Base-by-base conservation (phyloP, 2,329 filamentous ascomycete genomes). In the Hirsutella thompsonii region DNA sequence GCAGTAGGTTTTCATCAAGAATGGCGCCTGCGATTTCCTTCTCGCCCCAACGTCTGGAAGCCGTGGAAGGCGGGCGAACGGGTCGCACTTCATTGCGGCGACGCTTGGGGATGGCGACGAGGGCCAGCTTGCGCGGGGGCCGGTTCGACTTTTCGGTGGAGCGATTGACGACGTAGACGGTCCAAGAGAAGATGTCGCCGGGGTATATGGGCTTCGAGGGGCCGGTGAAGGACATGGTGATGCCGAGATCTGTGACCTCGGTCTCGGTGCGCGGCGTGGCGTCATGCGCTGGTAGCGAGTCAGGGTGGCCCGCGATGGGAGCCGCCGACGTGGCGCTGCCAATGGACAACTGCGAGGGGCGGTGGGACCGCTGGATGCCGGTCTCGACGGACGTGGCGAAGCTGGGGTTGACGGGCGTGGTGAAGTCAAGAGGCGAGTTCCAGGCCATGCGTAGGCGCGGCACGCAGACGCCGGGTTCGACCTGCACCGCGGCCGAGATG, bases 81-180 rank as follows among this genome's bases (percentile, higher is more conserved):
- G 72, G 65, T 10, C 74, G 67, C 39, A 65, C 59, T 41, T 80
- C 76, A 47, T 67, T 70, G 42, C 75, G 70, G 20, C 76, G 72
- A 8, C 81, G 73, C 51, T 74, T 79, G 3, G 81, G 79, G 3
- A 87, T 67, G 4, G 76, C 76, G 20, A 83, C 60, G 18, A 90
- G 67, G 20, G 82, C 81, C 30, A 92, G 69, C 52, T 85, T 84
- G 39, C 83, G 75, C 3, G 73, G 61, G 2, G 63, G 54, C 0
- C 58, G 50, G 28, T 67, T 61, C n/a, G 45, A 49, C 42, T 53
- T 60, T 21, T 63, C 70, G 33, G 65, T 63, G 37, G 74, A 76
- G 38, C 81, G 76, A 57, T 90, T 92, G 47, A 86, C 80, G 30
- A 89, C 78, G 52, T 86, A 83, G 14, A 89, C 70, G 28, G 72